Conservation (phyloP, 2,329 filamentous ascomycete species). For the Diaporthe caulivora region DNA sequence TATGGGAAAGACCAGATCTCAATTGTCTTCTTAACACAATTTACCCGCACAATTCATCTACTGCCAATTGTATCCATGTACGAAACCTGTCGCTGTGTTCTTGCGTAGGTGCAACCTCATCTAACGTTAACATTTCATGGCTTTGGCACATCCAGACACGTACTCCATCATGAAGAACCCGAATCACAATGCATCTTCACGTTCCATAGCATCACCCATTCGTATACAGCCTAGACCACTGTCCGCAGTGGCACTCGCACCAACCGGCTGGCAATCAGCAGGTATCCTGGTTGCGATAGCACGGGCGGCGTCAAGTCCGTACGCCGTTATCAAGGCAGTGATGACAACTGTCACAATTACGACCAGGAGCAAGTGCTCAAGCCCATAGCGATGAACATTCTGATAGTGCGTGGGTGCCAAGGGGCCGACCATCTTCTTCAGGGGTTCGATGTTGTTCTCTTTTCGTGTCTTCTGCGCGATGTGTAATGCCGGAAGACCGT, state of each 20-base stretch:
- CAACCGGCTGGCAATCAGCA: slow-evolving; percentile 29
- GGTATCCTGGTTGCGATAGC: slow-evolving; percentile 29
- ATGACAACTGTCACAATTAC: slow-evolving; percentile 29
- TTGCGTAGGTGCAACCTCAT: background rate
- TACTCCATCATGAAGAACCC: no score
- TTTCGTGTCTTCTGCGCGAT: slow-evolving; percentile 48
- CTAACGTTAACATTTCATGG: background rate
- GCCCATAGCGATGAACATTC: slow-evolving; percentile 15
- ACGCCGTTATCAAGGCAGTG: slow-evolving; percentile 25
- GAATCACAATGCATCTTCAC: background rate
- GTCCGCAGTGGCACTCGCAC: slow-evolving; percentile 31
- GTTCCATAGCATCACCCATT: background rate
- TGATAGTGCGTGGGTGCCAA: slow-evolving; percentile 43
- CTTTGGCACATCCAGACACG: background rate
- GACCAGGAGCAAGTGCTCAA: slow-evolving; percentile 36
- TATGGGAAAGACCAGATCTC: background rate
- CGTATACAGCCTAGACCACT: background rate
- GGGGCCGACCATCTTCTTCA: slow-evolving; percentile 56
- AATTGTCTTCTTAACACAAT: background rate
- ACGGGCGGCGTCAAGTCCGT: slow-evolving; percentile 34
- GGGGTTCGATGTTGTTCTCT: slow-evolving; percentile 49
- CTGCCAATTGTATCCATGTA: background rate
- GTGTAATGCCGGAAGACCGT: slow-evolving; percentile 53
- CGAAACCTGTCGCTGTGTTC: background rate
- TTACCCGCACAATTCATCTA: background rate